Base-by-base conservation (phyloP, 2,329 filamentous ascomycete species). In the Fusarium sulawesiense region DNA sequence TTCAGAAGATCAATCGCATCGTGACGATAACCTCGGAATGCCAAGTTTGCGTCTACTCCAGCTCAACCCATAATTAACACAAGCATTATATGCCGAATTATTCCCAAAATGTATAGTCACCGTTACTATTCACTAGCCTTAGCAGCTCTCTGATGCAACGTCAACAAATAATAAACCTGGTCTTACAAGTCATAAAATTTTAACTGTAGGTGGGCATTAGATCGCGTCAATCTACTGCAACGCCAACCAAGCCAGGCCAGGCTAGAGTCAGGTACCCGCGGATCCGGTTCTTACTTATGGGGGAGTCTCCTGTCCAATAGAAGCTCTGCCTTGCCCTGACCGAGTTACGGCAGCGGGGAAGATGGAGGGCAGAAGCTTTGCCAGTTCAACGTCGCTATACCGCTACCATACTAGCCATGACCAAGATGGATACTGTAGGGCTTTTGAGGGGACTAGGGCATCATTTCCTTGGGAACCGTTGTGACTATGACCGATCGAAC, bases 241-340 rank as follows among this genome's bases (percentile, higher is more conserved):
- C 37, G 14, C 32, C 23, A 46, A 14, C 44, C 16, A 29, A 41
- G 32, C 32, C 49, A 20, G 49, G n/a, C 13, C 34, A 60, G 69
- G 68, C 60, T 71, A 71, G 64, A 68, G 64, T 71, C 66, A 71
- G 68, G 68, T 71, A 71, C 68, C 68, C 68, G 68, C 56, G 23
- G 46, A 32, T n/a, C 49, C 37, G 40, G 40, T 34, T 47, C 27
- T 47, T 4, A 20, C 23, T 42, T 42, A 44, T 16, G 14, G 45
- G 45, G 45, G 34, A 37, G 25, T 27, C 25, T 46, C 18, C 29
- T n/a, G 14, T 21, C 49, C 49, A 53, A 53, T 53, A 55, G 56
- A 30, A 66, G 45, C 18, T 25, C 37, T 61, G 49, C 46, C 34
- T 47, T 51, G 42, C 25, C 57, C 54, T 42, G 61, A 40, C 54